Base-by-base conservation (phyloP, 2,329 filamentous ascomycete species). In the Rhinocladiella similis region DNA sequence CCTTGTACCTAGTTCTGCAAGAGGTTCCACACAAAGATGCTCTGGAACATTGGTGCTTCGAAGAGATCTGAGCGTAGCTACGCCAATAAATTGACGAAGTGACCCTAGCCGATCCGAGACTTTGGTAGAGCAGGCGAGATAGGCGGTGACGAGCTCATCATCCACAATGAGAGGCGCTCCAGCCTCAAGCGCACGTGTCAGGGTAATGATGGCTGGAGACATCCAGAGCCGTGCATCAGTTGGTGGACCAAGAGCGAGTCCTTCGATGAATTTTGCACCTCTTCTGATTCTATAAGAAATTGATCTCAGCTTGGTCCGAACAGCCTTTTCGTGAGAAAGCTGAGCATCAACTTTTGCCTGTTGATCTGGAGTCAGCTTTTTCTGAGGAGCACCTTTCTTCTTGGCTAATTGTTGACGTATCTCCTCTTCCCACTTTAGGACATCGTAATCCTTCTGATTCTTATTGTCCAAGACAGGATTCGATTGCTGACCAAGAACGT, bases 361-460 rank as follows among this genome's bases (percentile, higher is more conserved):
- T 67, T 99, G 93, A 35, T 97, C 94, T 0, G 90, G 75, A 0
- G 90, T 94, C 9, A 97, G 83, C 74, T 97, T 99, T 76, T 91
- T 93, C 66, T 91, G 85, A 58, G 89, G 84, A 45, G 75, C 72
- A 1, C 93, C 93, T 72, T 93, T 96, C 78, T 97, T 99, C 69
- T 90, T 82, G n/a, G 92, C 91, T 39, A 99, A 75, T 66, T 97
- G 91, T 38, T 85, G 82, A 55, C 92, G 83, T 6, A 99, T 80
- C 62, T 99, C 94, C 70, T 93, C 89, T 73, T 99, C 94, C 94
- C 95, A 99, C 73, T 96, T 97, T 39, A 97, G 74, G 1, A 91
- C 95, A 66, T 99, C 91, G 66, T 97, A 96, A 70, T 97, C 94
- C 71, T 96, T 97, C 47, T 85, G 87, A 67, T 91, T 96, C 75